Conservation (phyloP, 129 eudicot species). For the Pulicaria dysenterica region DNA sequence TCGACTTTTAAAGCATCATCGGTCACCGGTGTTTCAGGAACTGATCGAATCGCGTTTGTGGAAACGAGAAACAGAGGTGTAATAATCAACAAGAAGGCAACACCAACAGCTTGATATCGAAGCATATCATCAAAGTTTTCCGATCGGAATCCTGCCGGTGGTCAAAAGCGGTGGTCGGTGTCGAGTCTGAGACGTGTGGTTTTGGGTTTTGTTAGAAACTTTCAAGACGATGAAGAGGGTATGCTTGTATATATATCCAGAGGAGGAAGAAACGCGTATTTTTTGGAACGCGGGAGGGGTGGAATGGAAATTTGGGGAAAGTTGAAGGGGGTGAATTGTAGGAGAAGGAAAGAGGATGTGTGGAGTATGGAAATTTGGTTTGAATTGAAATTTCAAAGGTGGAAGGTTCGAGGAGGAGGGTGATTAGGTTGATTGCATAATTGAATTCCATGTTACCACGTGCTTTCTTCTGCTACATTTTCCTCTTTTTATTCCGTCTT, state of each 20-base stretch:
- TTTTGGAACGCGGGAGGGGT: conserved; percentile 30
- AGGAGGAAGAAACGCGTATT: conserved; percentile 26
- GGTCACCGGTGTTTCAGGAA: conserved; percentile 23
- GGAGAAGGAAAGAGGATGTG: conserved; percentile 1
- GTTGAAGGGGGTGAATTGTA: conserved; percentile 20
- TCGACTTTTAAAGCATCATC: not conserved
- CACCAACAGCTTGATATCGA: conserved; percentile 11
- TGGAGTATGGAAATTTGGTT: not conserved
- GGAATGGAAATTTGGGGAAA: not conserved
- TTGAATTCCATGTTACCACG: conserved; percentile 35
- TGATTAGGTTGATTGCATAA: conserved; percentile 27
- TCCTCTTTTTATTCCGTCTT: conserved; percentile 4
- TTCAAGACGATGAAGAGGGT: conserved; percentile 2
- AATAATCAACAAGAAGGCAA: conserved; percentile 21
- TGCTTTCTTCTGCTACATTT: conserved; percentile 32
- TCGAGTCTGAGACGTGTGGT: conserved; percentile 3
- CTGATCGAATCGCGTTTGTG: conserved; percentile 44
- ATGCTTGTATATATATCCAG: not conserved
- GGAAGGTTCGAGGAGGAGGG: conserved; percentile 46
- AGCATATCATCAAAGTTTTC: conserved; percentile 35
- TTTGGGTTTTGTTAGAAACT: not conserved
- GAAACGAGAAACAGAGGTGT: conserved; percentile 28
- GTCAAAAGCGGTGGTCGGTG: not conserved
- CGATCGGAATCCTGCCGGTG: conserved; percentile 13
- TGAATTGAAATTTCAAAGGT: conserved; percentile 27